These are phyloP conservation scores for Rossbeevera mucosa DNA, from an alignment of 768 basidiomycete genomes.

Conservation along the genomic window DNA sequence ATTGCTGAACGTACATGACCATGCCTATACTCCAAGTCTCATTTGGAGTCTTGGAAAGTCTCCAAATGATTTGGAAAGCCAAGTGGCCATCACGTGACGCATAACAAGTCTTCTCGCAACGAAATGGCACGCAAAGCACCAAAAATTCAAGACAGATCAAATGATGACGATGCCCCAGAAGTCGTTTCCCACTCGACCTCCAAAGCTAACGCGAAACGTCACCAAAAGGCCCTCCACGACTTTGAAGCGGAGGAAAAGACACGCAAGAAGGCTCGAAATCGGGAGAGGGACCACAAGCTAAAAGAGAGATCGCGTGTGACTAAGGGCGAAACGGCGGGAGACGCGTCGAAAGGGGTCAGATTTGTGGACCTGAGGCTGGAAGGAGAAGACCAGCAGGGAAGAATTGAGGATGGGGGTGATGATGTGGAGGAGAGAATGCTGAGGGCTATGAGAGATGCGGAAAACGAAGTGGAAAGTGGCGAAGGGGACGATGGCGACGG, in stretches of 20 bases:
- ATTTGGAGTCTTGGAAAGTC: no score
- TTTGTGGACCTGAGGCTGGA: slow-evolving; percentile 5
- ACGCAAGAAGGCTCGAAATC: slow-evolving; percentile 42
- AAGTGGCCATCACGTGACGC: not conserved
- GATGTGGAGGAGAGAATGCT: slow-evolving; percentile 26
- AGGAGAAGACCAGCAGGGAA: slow-evolving; percentile 23
- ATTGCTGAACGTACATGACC: no score
- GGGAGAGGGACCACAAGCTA: slow-evolving; percentile 43
- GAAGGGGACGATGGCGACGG: not conserved
- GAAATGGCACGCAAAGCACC: slow-evolving; percentile 19
- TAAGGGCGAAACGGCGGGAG: slow-evolving; percentile 4
- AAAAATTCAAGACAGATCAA: slow-evolving; percentile 15
- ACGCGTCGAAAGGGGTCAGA: slow-evolving; percentile 14
- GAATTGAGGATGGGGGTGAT: slow-evolving; percentile 22
- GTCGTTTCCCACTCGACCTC: slow-evolving; percentile 44
- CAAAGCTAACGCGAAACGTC: slow-evolving; percentile 38
- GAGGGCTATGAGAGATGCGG: slow-evolving; percentile 28
- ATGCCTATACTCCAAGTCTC: no score
- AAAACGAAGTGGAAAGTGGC: slow-evolving; percentile 15
- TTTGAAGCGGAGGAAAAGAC: slow-evolving; percentile 37
- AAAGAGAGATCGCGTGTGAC: slow-evolving; percentile 43
- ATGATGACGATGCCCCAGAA: slow-evolving; percentile 48
- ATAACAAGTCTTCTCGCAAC: not conserved
- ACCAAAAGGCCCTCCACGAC: slow-evolving; percentile 34
- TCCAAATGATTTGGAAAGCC: no score